Conservation (phyloP, 306 rosid species). For the Rosa lucieae region DNA sequence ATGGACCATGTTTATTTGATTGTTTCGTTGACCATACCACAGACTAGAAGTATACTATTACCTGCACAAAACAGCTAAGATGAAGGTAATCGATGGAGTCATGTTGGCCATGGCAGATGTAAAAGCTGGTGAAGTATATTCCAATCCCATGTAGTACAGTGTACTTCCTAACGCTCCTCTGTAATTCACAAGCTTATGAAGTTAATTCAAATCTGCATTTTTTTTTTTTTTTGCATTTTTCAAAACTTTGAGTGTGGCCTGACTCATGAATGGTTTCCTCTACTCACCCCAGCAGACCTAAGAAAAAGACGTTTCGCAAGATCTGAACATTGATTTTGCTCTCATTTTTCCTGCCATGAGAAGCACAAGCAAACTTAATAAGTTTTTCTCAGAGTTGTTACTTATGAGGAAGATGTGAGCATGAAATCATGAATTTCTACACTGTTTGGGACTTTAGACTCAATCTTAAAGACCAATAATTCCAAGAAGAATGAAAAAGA, state of each 20-base stretch:
- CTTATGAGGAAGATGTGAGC: not conserved
- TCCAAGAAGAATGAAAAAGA: not conserved
- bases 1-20: not conserved
- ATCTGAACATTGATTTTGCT: slow-evolving; percentile 18
- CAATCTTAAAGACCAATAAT: not conserved
- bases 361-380: not conserved
- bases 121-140: slow-evolving; percentile 22
- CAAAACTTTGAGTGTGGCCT: not conserved
- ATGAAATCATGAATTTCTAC: not conserved
- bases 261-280: no score
- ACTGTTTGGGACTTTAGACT: not conserved
- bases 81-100: slow-evolving; percentile 25
- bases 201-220: not conserved
- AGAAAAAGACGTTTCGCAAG: slow-evolving; percentile 22
- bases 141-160: slow-evolving; percentile 18
- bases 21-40: not conserved
- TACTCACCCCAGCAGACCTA: slow-evolving; percentile 27
- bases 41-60: not conserved
- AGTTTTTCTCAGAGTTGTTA: not conserved
- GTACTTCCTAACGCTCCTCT: slow-evolving; percentile 25
- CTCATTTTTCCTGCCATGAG: slow-evolving; percentile 17
- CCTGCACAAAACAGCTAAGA: slow-evolving; percentile 28
- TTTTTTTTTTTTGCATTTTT: not conserved
- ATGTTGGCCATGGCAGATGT: slow-evolving; percentile 19
- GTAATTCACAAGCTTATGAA: not conserved